Evolutionary conservation across 768 basidiomycete genomes (phyloP).

Genomic region (Punctularia strigosozonata): DNA sequence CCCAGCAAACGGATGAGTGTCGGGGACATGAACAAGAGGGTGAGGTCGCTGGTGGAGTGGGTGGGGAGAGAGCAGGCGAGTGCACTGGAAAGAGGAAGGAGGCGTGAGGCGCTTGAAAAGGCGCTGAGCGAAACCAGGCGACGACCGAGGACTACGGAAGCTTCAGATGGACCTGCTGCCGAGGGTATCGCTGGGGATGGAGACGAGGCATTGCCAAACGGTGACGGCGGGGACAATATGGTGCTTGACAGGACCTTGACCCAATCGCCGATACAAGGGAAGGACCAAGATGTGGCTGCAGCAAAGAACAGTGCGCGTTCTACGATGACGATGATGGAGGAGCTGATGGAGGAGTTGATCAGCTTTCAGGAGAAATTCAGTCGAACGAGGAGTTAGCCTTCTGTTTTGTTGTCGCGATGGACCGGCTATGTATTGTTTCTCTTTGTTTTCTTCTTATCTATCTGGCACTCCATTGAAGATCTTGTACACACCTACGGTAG

Average conservation of each 20-base stretch:
- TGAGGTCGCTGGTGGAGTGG: conserved; percentile 83
- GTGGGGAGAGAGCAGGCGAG: conserved; percentile 82
- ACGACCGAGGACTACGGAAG: no score
- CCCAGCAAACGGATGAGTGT: conserved; percentile 91
- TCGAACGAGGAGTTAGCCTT: no score
- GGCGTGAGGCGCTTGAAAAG: conserved; percentile 56
- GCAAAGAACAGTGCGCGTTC: conserved; percentile 12
- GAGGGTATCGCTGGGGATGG: neutral
- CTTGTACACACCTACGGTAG: no score
- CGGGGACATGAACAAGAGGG: conserved; percentile 96
- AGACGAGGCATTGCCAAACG: neutral
- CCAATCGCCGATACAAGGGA: neutral
- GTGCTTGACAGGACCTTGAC: neutral
- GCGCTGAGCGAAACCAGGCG: conserved; percentile 32
- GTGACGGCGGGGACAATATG: no score
- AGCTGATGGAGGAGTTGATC: conserved; percentile 82
- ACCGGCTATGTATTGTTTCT: no score
- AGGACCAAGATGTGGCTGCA: conserved; percentile 3
- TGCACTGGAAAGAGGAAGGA: conserved; percentile 56
- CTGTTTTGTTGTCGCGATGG: no score
- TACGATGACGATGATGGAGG: conserved; percentile 83
- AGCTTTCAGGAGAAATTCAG: conserved; percentile 83
- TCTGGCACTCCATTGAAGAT: no score
- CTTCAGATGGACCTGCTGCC: no score
- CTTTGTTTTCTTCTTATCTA: no score